Evolutionary conservation across 1,284 basidiomycete species (phyloP).

Genomic region (Athelia psychrophila): DNA sequence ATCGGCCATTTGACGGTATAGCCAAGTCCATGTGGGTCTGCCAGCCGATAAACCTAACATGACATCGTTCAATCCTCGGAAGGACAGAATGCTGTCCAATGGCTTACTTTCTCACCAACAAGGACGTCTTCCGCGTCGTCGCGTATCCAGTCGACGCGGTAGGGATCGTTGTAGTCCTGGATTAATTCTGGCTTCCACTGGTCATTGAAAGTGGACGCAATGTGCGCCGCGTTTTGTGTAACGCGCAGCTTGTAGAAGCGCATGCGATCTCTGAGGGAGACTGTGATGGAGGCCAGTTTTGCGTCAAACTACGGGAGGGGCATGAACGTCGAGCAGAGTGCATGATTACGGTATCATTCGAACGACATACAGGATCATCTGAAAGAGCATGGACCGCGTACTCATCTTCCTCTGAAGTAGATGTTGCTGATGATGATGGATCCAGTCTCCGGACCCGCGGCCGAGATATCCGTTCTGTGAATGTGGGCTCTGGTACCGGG

Average conservation of each 20-base stretch:
- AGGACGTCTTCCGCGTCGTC: conserved; percentile 44
- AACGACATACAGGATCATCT: conserved; percentile 57
- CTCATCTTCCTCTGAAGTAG: conserved; percentile 40
- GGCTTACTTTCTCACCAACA: conserved; percentile 67
- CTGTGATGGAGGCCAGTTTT: conserved; percentile 69
- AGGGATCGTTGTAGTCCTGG: conserved; percentile 78
- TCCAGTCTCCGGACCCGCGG: conserved; percentile 36
- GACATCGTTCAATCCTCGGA: conserved; percentile 3
- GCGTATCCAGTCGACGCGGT: conserved; percentile 79
- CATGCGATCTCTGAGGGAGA: conserved; percentile 81
- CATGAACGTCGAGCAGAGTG: conserved; percentile 1
- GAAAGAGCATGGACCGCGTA: conserved; percentile 40
- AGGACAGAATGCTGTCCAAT: too few species aligned
- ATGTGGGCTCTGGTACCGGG: conserved; percentile 38
- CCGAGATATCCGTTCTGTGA: conserved; percentile 50
- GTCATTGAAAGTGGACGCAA: conserved; percentile 75
- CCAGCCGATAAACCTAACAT: conserved; percentile 66
- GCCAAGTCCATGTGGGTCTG: conserved; percentile 62
- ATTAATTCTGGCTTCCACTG: conserved; percentile 80
- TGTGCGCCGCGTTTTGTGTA: conserved; percentile 69
- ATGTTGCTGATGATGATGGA: conserved; percentile 11
- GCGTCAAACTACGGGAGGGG: conserved; percentile 55
- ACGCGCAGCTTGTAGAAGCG: conserved; percentile 85
- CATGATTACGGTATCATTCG: not conserved
- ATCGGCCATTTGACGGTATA: conserved; percentile 82